A percentile compares a stretch with the other conserved stretches of the same genome.
Evolutionary conservation across 1,139 yeast genomes (phyloP).

Genomic region (Protomyces gravidus): DNA sequence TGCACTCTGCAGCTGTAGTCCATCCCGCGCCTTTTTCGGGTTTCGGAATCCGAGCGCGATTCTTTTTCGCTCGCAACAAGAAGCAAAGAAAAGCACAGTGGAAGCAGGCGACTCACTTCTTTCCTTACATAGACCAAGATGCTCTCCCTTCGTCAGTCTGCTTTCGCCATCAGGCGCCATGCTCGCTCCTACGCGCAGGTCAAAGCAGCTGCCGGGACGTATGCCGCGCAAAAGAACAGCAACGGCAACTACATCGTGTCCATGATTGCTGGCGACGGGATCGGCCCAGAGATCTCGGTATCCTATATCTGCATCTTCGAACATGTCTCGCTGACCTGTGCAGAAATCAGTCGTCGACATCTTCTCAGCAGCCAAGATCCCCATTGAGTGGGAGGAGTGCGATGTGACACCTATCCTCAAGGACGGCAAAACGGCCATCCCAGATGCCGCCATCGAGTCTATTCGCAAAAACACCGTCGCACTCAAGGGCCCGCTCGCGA

Average conservation of each 20-base stretch:
- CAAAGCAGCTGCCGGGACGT: conserved; percentile 49
- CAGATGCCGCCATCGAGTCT: conserved; percentile 84
- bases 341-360: conserved; percentile 34
- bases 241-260: conserved; percentile 72
- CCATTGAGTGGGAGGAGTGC: conserved; percentile 94
- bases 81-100: neutral
- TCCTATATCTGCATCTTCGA: neutral
- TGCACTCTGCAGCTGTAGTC: neutral
- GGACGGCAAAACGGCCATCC: conserved; percentile 91
- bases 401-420: conserved; percentile 91
- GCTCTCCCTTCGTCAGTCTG: conserved; percentile 2
- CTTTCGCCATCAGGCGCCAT: neutral
- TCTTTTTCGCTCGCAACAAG: neutral
- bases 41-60: neutral
- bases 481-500: conserved; percentile 94
- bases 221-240: conserved; percentile 54
- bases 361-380: conserved; percentile 60
- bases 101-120: neutral
- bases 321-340: neutral
- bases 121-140: neutral
- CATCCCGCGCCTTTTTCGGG: neutral
- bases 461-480: conserved; percentile 92
- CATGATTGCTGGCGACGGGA: conserved; percentile 94
- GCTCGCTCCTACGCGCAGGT: conserved; percentile 17
- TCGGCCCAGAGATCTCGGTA: conserved; percentile 84